Evolutionary conservation across 2,329 filamentous ascomycete genomes (phyloP).

Genomic region (Diaporthe ampelina): DNA sequence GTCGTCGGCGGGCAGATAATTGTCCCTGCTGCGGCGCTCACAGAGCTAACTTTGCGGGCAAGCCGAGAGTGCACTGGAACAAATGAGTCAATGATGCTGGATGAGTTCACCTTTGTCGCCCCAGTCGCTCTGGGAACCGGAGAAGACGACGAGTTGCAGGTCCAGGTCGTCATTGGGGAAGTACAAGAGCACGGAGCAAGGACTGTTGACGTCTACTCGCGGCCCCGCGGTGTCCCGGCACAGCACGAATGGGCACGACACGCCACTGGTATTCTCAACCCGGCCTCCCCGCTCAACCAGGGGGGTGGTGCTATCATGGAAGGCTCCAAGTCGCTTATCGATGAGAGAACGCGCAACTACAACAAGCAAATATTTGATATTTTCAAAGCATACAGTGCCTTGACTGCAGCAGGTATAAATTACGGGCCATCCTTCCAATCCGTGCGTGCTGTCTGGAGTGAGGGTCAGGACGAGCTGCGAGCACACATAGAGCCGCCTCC

Average conservation of each 20-base stretch:
- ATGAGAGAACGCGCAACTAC: too few relatives aligned
- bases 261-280: constrained; percentile 9
- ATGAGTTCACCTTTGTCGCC: not conserved
- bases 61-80: not conserved
- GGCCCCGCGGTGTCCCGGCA: not conserved
- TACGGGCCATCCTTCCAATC: constrained; percentile 10
- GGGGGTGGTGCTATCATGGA: too few relatives aligned
- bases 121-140: not conserved
- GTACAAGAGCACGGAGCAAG: not conserved
- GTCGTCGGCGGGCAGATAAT: not conserved
- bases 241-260: constrained; percentile 1
- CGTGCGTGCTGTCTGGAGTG: not conserved
- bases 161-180: constrained; percentile 1
- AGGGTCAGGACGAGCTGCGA: not conserved
- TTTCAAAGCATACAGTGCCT: not conserved
- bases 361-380: accelerated
- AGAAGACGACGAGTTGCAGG: not conserved
- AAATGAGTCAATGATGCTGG: not conserved
- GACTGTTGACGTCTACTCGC: not conserved
- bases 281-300: not conserved
- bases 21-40: not conserved
- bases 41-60: not conserved
- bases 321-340: accelerated
- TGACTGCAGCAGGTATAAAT: not conserved
- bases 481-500: not conserved